Conservation (phyloP, 257 asterid genomes). For the Cordia subcordata region DNA sequence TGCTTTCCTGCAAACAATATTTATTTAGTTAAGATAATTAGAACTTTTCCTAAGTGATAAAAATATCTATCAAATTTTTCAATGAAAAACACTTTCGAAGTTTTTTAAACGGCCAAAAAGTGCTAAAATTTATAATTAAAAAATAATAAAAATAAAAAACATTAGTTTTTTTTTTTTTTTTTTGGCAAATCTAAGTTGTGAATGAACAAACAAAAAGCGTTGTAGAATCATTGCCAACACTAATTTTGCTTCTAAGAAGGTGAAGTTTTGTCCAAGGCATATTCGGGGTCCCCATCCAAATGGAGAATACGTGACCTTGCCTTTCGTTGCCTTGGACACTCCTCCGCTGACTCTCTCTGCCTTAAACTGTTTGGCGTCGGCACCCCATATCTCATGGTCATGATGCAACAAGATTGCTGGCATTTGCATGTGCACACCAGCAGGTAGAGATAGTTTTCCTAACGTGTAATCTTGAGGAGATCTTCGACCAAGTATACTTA, state of each 20-base stretch:
- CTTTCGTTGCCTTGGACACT: conserved; percentile 14
- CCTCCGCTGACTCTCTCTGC: conserved; percentile 22
- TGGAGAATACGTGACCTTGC: conserved; percentile 6
- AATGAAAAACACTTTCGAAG: too few relatives aligned
- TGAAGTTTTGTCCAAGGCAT: conserved; percentile 22
- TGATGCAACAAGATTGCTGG: conserved; percentile 15
- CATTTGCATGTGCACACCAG: conserved; percentile 17
- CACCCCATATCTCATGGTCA: conserved; percentile 19
- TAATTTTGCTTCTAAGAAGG: conserved; percentile 20
- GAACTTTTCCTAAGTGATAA: too few relatives aligned
- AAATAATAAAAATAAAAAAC: too few relatives aligned
- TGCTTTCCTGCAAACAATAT: too few relatives aligned
- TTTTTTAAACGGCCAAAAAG: too few relatives aligned
- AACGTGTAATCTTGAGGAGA: conserved; percentile 22
- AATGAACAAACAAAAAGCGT: conserved; percentile 15
- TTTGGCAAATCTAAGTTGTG: too few relatives aligned
- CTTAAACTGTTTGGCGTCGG: conserved; percentile 20
- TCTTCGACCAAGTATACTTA: conserved; percentile 8
- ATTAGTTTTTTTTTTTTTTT: too few relatives aligned
- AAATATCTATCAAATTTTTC: too few relatives aligned
- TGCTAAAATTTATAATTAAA: too few relatives aligned
- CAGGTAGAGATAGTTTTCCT: conserved; percentile 26
- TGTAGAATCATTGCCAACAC: conserved; percentile 16
- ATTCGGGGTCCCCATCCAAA: conserved; percentile 25
- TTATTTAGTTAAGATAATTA: too few relatives aligned